Base-by-base conservation (phyloP, 2,329 filamentous ascomycete genomes). In the Didymella pomorum region DNA sequence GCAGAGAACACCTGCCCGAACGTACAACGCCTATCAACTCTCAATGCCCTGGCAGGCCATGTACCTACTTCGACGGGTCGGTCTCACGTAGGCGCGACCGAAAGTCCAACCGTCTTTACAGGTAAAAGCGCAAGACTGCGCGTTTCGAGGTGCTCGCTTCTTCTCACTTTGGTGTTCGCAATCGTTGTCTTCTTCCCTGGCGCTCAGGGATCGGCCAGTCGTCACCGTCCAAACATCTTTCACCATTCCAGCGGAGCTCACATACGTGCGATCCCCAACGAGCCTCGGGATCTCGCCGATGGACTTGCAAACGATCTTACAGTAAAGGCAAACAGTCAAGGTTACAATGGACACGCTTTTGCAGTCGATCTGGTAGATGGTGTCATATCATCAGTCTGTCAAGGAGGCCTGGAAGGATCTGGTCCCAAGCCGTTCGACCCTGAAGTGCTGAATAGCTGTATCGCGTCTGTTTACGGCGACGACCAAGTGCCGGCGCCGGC, bases 1-100 rank as follows among this genome's bases (percentile, higher is more conserved):
- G 56, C 51, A 39, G 43, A 52, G n/a, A 49, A 56, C 12, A 26
- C 23, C n/a, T 58, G 50, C 16, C 44, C 37, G 20, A 39, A 45
- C 5, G 12, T 41, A 5, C 18, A 49, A 18, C 18, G 20, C 16
- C 7, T 49, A 16, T 31, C 18, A 3, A 31, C 7, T 23, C 20
- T n/a, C 12, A 21, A 16, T 8, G 18, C 21, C 3, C 6, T 26
- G 33, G 21, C 23, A 44, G 29, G 11, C 8, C 29, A 37, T 10
- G 16, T n/a, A 5, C 43, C 49, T 3, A 43, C 16, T 20, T 28
- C 39, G 9, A 39, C 43, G 4, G 21, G 29, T 25, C 44, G 7
- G 9, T 12, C 28, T 18, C 37, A 31, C 14, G 43, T 26, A 14
- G 21, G 14, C 5, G 23, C 23, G 9, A 57, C 37, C 25, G 23